Base-by-base conservation (phyloP, 176 grass and related monocot genomes). In the Bonia amplexicaulis region DNA sequence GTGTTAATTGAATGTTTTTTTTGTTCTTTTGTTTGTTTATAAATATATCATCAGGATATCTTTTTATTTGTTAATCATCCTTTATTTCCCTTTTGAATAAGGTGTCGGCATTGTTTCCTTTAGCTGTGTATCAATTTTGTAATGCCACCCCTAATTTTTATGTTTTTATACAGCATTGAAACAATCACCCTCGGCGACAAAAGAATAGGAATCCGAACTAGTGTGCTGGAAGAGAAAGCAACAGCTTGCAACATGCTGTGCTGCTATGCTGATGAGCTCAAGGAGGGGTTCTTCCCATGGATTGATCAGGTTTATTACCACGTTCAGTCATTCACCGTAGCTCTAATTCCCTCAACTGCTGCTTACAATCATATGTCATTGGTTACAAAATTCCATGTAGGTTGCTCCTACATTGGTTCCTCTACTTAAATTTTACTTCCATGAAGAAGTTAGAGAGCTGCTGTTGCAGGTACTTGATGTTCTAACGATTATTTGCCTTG, bases 211-310 rank as follows among this genome's bases (percentile, higher is more conserved):
- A 99, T 99, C 42, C 81, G 90, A 53, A 99, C 97, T 51, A 99
- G 97, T 61, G 97, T 99, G 19, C 86, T 99, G 82, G 97, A 99
- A 87, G 97, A 99, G 84, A 99, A 99, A 91, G 97, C 97, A 69
- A 99, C 97, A 37, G 97, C 97, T 67, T 99, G 97, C 82, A 99
- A 99, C 78, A 99, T 99, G 97, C 91, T 99, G 7, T 96, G 97
- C 86, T 99, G 97, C 67, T 99, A 99, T 85, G 97, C 97, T 70
- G 97, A 99, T 91, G 97, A 99, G 62, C 93, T 99, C 35, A 96
- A 99, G 74, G 97, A 99, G 81, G n/a, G 97, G 8, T 99, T 99
- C 90, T 99, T 90, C 74, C n/a, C 97, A 59, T 99, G 97, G 97
- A 96, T 99, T 44, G 97, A 99, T 84, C 97, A 99, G 96, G 96